Percentiles rank a stretch among this genome's conserved stretches.
Evolutionary conservation across 2,329 filamentous ascomycete species (phyloP).

Genomic region (Colletotrichum eleusines): DNA sequence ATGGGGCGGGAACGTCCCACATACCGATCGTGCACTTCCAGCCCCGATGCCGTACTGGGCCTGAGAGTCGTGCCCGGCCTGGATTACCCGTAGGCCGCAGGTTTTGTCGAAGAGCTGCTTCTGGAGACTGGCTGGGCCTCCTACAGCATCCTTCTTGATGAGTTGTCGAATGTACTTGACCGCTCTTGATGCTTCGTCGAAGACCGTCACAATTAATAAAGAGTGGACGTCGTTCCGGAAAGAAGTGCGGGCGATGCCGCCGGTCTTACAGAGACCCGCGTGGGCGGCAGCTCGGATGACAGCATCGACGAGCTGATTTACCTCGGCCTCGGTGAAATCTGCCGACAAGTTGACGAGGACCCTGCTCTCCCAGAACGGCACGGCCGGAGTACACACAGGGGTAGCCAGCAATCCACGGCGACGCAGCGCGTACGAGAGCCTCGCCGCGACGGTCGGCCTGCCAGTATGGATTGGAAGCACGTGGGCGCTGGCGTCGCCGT

Average conservation of each 20-base stretch:
- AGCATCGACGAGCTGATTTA: slow-evolving; percentile 23
- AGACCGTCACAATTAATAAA: background rate
- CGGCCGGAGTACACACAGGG: slow-evolving; percentile 34
- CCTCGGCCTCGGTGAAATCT: slow-evolving; percentile 28
- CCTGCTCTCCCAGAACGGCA: slow-evolving; percentile 42
- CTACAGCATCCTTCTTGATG: slow-evolving; percentile 13
- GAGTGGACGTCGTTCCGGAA: background rate
- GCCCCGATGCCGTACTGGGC: slow-evolving; percentile 35
- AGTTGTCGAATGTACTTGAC: background rate
- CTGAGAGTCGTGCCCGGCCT: slow-evolving; percentile 26
- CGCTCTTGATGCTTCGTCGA: background rate
- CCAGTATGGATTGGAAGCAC: slow-evolving; percentile 34
- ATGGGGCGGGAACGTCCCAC: slow-evolving; percentile 40
- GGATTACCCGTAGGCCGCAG: slow-evolving; percentile 20
- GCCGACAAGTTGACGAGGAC: slow-evolving; percentile 42
- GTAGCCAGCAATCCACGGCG: slow-evolving; percentile 29
- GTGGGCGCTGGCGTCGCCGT: slow-evolving; percentile 26
- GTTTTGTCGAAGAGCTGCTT: slow-evolving; percentile 11
- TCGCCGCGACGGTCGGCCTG: slow-evolving; percentile 30
- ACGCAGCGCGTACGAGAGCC: slow-evolving; percentile 32
- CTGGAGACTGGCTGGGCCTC: background rate
- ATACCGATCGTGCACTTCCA: slow-evolving; percentile 32
- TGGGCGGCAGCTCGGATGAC: slow-evolving; percentile 17
- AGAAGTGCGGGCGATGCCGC: background rate
- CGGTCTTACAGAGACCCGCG: slow-evolving; percentile 8